These are phyloP conservation scores for Trypanosoma platydactyli DNA, from an alignment of 208 protist species.

Conservation along the genomic window DNA sequence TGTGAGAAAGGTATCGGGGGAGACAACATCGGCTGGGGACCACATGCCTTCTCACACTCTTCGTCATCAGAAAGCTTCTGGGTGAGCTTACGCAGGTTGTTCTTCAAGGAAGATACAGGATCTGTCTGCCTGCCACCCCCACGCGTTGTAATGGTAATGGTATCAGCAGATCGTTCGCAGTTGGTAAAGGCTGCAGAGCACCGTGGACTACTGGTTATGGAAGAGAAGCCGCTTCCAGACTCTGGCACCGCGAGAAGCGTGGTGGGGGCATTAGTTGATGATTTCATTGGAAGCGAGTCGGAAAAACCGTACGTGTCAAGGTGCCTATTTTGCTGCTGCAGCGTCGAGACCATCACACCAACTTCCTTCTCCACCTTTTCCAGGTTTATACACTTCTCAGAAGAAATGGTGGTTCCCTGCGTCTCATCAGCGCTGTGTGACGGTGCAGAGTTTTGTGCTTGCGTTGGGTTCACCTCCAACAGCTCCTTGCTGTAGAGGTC, in stretches of 20 bases:
- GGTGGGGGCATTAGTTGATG: conserved; percentile 13
- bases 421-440: neutral
- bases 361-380: conserved; percentile 6
- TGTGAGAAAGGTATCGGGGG: too few species aligned
- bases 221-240: conserved; percentile 2
- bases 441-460: neutral
- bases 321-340: conserved; percentile 24
- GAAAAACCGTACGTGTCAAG: conserved; percentile 12
- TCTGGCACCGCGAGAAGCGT: conserved; percentile 9
- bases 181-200: neutral
- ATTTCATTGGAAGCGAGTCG: conserved; percentile 13
- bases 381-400: neutral
- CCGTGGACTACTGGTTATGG: conserved; percentile 4
- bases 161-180: neutral
- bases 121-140: neutral
- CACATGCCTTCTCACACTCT: neutral
- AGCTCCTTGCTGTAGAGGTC: neutral
- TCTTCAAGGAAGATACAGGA: neutral
- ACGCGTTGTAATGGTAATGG: neutral
- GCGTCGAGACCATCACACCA: conserved; percentile 8
- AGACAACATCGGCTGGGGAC: neutral
- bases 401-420: too few species aligned
- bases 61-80: neutral
- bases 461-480: neutral
- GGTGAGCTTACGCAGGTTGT: neutral